These are phyloP conservation scores for Penicillium psychrosexuale DNA, from an alignment of 2,329 filamentous ascomycete genomes.

Conservation along the genomic window DNA sequence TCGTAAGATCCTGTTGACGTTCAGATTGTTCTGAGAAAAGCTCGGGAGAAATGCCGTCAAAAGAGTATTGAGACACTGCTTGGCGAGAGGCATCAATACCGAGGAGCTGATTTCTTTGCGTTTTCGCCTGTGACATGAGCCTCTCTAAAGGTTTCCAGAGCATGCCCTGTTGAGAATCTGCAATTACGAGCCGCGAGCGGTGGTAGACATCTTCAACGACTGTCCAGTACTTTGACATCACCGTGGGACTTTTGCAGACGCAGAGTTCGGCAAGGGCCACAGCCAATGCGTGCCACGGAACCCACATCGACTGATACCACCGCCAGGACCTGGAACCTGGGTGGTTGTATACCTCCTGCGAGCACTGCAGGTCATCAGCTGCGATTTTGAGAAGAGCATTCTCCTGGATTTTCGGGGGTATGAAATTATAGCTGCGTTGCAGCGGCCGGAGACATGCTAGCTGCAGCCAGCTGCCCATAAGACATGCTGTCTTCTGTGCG, in stretches of 20 bases:
- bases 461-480: slow-evolving; percentile 28
- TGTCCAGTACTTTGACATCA: slow-evolving; percentile 23
- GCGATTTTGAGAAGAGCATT: slow-evolving; percentile 27
- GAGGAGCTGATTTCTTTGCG: slow-evolving; percentile 16
- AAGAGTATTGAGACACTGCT: not conserved
- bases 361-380: slow-evolving; percentile 23
- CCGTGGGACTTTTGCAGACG: slow-evolving; percentile 26
- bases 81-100: not conserved
- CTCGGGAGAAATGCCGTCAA: not conserved
- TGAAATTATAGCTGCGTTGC: slow-evolving; percentile 22
- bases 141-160: slow-evolving; percentile 33
- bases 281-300: slow-evolving; percentile 34
- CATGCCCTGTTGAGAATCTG: slow-evolving; percentile 29
- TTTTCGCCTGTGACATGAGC: slow-evolving; percentile 27
- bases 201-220: slow-evolving; percentile 26
- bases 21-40: not conserved
- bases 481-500: slow-evolving; percentile 17
- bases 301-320: slow-evolving; percentile 31
- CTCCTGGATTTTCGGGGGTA: slow-evolving; percentile 24
- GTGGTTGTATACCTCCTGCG: slow-evolving; percentile 21
- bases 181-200: slow-evolving; percentile 22
- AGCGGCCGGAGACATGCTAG: slow-evolving; percentile 29
- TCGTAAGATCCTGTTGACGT: not conserved
- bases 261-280: slow-evolving; percentile 34
- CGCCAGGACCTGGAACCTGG: slow-evolving; percentile 22